Evolutionary conservation across 2,329 filamentous ascomycete species (phyloP).

Genomic region (Hymenoscyphus occultus): DNA sequence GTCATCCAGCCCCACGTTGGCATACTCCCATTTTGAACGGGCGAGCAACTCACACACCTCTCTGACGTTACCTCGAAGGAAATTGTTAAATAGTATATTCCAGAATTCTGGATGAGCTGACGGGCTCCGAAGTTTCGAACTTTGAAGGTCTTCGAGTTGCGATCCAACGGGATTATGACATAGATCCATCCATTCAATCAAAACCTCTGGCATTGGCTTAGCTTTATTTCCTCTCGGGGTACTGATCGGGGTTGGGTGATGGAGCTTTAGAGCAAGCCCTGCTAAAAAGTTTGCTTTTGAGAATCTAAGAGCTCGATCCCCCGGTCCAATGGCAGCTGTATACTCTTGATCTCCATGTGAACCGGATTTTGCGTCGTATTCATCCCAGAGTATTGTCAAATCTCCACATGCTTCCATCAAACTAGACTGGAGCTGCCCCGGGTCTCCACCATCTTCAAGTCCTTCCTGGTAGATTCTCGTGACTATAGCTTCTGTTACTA

Average conservation of each 20-base stretch:
- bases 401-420: constrained; percentile 52
- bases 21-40: constrained; percentile 74
- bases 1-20: constrained; percentile 62
- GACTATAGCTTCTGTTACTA: constrained; percentile 72
- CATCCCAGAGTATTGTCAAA: constrained; percentile 55
- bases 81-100: constrained; percentile 72
- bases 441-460: constrained; percentile 52
- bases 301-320: constrained; percentile 58
- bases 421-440: constrained; percentile 48
- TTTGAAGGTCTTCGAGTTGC: constrained; percentile 62
- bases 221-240: constrained; percentile 21
- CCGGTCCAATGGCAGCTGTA: constrained; percentile 62
- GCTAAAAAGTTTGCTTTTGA: constrained; percentile 78
- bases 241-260: constrained; percentile 58
- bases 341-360: constrained; percentile 52
- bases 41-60: constrained; percentile 67
- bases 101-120: constrained; percentile 77
- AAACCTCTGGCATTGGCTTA: constrained; percentile 68
- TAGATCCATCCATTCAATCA: constrained; percentile 79
- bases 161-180: constrained; percentile 70
- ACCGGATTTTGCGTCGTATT: constrained; percentile 45
- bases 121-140: constrained; percentile 63
- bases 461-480: constrained; percentile 62
- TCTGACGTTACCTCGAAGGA: constrained; percentile 71
- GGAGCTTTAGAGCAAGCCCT: constrained; percentile 72